Evolutionary conservation across 2,329 filamentous ascomycete species (phyloP).

Genomic region (Aspergillus sojae): DNA sequence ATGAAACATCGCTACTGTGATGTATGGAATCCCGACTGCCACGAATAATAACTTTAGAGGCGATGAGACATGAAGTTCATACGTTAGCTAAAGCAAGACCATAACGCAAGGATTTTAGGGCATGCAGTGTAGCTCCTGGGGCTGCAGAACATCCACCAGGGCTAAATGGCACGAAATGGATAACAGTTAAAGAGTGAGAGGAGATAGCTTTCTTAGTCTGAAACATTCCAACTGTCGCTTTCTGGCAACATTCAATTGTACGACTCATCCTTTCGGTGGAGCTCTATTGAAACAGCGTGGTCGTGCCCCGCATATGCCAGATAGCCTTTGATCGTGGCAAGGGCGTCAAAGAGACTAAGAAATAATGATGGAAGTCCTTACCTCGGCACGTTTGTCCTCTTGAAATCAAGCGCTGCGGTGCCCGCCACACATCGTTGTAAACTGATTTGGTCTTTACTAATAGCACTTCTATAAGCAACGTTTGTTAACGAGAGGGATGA

Average conservation of each 20-base stretch:
- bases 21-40: fast-evolving
- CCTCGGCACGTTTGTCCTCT: not conserved
- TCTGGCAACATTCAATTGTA: not conserved
- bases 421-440: not conserved
- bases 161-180: not conserved
- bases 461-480: too few species aligned
- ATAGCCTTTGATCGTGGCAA: not conserved
- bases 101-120: not conserved
- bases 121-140: not conserved
- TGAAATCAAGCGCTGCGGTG: not conserved
- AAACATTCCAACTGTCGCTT: not conserved
- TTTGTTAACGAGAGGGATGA: not conserved
- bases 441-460: not conserved
- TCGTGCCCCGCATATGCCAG: not conserved
- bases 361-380: not conserved
- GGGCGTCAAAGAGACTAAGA: not conserved
- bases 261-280: not conserved
- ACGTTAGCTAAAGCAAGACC: not conserved
- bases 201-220: not conserved
- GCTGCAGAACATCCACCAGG: not conserved
- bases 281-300: not conserved
- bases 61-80: not conserved
- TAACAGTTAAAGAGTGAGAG: not conserved
- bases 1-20: too few species aligned
- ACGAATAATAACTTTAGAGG: too few species aligned